Percentiles rank a stretch among this genome's conserved stretches.
Conservation (phyloP, 2,329 filamentous ascomycete genomes). For the Achaetomium macrosporum region DNA sequence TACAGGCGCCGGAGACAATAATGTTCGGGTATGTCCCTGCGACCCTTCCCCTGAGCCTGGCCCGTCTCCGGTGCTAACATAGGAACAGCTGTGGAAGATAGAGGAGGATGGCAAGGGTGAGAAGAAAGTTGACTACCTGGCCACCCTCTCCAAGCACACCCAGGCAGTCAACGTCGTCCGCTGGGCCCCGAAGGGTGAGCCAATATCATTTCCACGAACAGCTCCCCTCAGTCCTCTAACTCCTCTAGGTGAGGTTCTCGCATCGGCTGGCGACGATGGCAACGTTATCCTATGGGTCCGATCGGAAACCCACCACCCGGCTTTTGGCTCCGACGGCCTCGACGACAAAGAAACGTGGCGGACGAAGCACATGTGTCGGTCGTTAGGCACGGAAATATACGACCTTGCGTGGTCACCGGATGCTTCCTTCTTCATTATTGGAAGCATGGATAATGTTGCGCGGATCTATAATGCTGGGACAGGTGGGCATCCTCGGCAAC, state of each 20-base stretch:
- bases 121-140: constrained; percentile 85
- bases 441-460: constrained; percentile 98
- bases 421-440: constrained; percentile 90
- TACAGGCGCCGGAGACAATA: constrained; percentile 92
- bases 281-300: constrained; percentile 97
- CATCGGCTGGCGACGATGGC: constrained; percentile 93
- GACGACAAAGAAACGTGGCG: constrained; percentile 98
- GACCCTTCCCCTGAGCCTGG: not conserved
- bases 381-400: constrained; percentile 92
- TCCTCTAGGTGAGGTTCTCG: constrained; percentile 74
- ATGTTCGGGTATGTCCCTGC: constrained; percentile 67
- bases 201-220: not conserved
- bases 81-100: constrained; percentile 75
- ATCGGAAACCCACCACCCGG: constrained; percentile 62
- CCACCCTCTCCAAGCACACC: constrained; percentile 86
- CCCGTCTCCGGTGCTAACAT: constrained; percentile 6
- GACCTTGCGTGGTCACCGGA: constrained; percentile 99
- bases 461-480: constrained; percentile 93
- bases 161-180: constrained; percentile 97
- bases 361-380: constrained; percentile 95
- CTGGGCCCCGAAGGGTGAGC: constrained; percentile 84
- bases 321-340: constrained; percentile 73
- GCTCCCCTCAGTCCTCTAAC: not conserved
- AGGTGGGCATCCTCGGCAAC: constrained; percentile 44
- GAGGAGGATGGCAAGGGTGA: constrained; percentile 78